Base-by-base conservation (phyloP, 139 green algal species). In the Chlorella sorokiniana region DNA sequence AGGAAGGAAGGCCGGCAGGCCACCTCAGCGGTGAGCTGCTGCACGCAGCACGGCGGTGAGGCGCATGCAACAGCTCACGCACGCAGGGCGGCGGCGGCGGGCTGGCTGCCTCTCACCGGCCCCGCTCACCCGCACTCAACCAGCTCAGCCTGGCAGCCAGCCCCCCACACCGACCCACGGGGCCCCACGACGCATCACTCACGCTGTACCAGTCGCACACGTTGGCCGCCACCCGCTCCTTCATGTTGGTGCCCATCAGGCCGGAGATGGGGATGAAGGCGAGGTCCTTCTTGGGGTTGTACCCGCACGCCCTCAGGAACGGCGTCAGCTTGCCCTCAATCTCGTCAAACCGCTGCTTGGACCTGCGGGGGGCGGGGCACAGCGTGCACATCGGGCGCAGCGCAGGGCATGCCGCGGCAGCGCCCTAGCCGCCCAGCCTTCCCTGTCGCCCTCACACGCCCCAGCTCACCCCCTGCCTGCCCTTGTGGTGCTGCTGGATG, bases 261-360 rank as follows among this genome's bases (percentile, higher is more conserved):
- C 95, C 96, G 1, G 91, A 96, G 80, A 99, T 96, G 45, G 97
- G 97, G 45, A 98, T 86, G 87, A 96, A 99, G 59, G 88, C 71
- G 42, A 98, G 80, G 83, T 96, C 93, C 84, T 94, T 94, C 80
- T 98, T 97, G 54, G 89, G 86, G 83, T 98, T 97, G 91, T 98
- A 98, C 22, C 94, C 94, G 64, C 91, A 96, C 6, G 72, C 76
- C 88, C 83, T 74, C 33, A 98, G 86, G 90, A 99, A 99, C 22
- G 95, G 96, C 37, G 90, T 94, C 51, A 99, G 83, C 76, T 95
- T 94, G 54, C 86, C 89, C 69, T 96, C 90, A 64, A 99, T 97
- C 71, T 97, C 91, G 81, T 98, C 91, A 78, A 93, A 99, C 44
- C 96, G 90, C 45, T 85, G 87, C 86, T 96, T 91, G 71, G 87